phyloP scores from a whole-genome alignment of 176 grass and related monocot genomes.

The Chrysopogon serrulatus region DNA sequence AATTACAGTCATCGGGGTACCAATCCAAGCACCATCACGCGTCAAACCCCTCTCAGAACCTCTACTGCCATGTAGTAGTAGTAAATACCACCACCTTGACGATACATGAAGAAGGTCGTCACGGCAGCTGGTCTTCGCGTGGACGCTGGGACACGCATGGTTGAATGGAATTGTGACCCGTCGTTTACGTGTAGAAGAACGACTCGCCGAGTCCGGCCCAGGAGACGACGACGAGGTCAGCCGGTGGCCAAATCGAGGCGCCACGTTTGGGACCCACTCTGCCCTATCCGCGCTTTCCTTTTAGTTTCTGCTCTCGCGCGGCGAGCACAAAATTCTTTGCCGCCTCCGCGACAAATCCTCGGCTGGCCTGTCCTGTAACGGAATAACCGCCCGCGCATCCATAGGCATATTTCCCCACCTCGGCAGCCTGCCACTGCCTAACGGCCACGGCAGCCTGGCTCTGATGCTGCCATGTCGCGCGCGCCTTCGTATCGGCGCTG shows the following conservation, averaged over 20 bases:
- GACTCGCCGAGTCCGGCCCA: neutral
- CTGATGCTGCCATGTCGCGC: slow-evolving; percentile 42
- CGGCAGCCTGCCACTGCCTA: neutral
- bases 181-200: slow-evolving; percentile 35
- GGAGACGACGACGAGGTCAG: slow-evolving; percentile 26
- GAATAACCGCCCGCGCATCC: slow-evolving; percentile 38
- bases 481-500: neutral
- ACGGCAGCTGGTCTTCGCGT: slow-evolving; percentile 4
- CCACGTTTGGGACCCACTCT: slow-evolving; percentile 1
- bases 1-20: neutral
- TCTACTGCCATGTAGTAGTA: neutral
- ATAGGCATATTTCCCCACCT: neutral
- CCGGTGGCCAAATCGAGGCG: slow-evolving; percentile 18
- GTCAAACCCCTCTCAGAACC: neutral
- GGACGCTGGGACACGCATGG: neutral
- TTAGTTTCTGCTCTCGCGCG: neutral
- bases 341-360: neutral
- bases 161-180: neutral
- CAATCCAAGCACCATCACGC: neutral
- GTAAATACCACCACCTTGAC: neutral
- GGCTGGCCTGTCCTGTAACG: slow-evolving; percentile 6
- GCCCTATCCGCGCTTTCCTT: slow-evolving; percentile 17
- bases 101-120: neutral
- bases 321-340: slow-evolving; percentile 16
- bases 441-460: slow-evolving; percentile 19